These are phyloP conservation scores for Mycena capillaripes DNA, from an alignment of 768 basidiomycete genomes.

Conservation along the genomic window DNA sequence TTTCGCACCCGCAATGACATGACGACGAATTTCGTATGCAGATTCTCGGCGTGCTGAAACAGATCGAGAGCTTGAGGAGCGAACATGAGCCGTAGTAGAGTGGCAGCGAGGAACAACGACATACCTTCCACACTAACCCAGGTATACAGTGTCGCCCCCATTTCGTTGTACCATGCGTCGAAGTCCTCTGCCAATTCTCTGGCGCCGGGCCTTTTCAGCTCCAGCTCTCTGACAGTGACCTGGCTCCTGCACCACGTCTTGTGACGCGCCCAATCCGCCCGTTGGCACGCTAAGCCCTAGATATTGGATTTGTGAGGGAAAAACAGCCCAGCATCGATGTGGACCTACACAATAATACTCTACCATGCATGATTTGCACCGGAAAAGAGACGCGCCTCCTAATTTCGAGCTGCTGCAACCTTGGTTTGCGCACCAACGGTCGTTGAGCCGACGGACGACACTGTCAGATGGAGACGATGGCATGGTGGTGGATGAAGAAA, in stretches of 20 bases:
- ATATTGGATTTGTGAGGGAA: conserved; percentile 10
- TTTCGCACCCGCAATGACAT: conserved; percentile 13
- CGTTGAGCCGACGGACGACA: conserved; percentile 10
- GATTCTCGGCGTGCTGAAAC: conserved; percentile 17
- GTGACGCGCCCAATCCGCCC: conserved; percentile 13
- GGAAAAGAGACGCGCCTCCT: conserved; percentile 13
- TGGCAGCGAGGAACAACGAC: background rate
- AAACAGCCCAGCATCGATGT: conserved; percentile 7
- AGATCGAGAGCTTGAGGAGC: conserved; percentile 17
- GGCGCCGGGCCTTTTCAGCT: conserved; percentile 9
- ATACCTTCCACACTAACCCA: conserved; percentile 24
- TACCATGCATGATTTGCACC: conserved; percentile 17
- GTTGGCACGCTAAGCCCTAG: conserved; percentile 22
- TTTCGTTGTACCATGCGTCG: conserved; percentile 23
- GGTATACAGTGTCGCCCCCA: conserved; percentile 19
- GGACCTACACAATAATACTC: conserved; percentile 13
- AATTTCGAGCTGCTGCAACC: conserved; percentile 8
- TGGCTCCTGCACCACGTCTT: conserved; percentile 12
- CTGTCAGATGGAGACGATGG: conserved; percentile 8
- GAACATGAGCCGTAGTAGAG: background rate
- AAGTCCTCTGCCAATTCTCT: conserved; percentile 12
- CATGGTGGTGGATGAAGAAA: conserved; percentile 4
- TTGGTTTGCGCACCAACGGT: conserved; percentile 13
- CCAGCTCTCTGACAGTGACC: background rate
- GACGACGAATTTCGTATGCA: conserved; percentile 17